These are phyloP conservation scores for Potentilla sterilis DNA, from an alignment of 306 rosid species.

Conservation along the genomic window DNA sequence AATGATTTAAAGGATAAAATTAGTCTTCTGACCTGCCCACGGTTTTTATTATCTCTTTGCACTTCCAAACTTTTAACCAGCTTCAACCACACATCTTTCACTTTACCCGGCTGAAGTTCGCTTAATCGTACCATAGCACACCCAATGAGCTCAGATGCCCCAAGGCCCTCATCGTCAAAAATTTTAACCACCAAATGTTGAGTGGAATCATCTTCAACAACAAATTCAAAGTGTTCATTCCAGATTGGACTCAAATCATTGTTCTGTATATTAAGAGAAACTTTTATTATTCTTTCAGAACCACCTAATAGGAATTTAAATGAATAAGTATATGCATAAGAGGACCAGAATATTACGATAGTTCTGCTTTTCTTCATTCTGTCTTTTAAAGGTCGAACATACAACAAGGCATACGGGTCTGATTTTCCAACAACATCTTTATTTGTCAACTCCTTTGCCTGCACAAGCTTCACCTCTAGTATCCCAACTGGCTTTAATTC, in stretches of 20 bases:
- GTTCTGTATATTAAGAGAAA: slow-evolving; percentile 48
- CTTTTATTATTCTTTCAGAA: slow-evolving; percentile 23
- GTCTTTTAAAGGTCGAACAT: slow-evolving; percentile 71
- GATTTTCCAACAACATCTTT: slow-evolving; percentile 94
- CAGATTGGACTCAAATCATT: slow-evolving; percentile 94
- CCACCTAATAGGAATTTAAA: slow-evolving; percentile 14
- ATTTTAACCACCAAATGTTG: slow-evolving; percentile 76
- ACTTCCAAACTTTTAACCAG: slow-evolving; percentile 92
- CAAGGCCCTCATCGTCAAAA: slow-evolving; percentile 76
- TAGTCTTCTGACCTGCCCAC: slow-evolving; percentile 69
- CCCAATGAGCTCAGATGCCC: slow-evolving; percentile 74
- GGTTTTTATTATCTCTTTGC: slow-evolving; percentile 79
- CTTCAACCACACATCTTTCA: slow-evolving; percentile 94
- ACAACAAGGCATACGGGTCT: slow-evolving; percentile 81
- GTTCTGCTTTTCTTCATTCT: slow-evolving; percentile 89
- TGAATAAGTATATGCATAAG: background rate
- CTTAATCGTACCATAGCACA: slow-evolving; percentile 56
- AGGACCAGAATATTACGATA: slow-evolving; percentile 48
- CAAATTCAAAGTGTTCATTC: slow-evolving; percentile 92
- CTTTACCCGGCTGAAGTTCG: slow-evolving; percentile 91
- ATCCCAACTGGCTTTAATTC: slow-evolving; percentile 92
- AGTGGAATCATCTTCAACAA: slow-evolving; percentile 86
- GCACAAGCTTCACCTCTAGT: slow-evolving; percentile 96
- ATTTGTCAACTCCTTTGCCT: slow-evolving; percentile 90
- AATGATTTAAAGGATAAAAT: slow-evolving; percentile 19